A percentile compares a stretch with the other conserved stretches of the same genome.
Evolutionary conservation across 2,329 filamentous ascomycete species (phyloP).

Genomic region (Paecilomyces sp.): DNA sequence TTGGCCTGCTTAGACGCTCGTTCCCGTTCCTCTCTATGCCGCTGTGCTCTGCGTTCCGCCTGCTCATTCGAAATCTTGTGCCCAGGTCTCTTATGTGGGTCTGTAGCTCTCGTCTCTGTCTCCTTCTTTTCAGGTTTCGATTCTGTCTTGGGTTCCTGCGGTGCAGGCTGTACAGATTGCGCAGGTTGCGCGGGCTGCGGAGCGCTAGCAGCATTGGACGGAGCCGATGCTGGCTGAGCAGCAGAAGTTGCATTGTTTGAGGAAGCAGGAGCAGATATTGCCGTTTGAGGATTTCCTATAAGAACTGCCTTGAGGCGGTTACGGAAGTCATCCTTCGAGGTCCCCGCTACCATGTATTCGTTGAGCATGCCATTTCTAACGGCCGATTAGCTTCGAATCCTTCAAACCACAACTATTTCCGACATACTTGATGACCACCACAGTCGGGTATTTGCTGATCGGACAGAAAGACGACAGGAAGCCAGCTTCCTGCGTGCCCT

Average conservation of each 20-base stretch:
- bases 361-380: slow-evolving; percentile 66
- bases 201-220: background rate
- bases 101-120: background rate
- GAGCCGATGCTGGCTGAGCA: background rate
- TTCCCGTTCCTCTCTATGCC: slow-evolving; percentile 61
- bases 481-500: slow-evolving; percentile 71
- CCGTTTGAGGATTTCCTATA: slow-evolving; percentile 11
- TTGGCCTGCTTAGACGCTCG: slow-evolving; percentile 69
- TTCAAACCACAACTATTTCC: background rate
- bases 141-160: background rate
- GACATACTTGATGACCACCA: slow-evolving; percentile 67
- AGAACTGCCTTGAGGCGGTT: slow-evolving; percentile 45
- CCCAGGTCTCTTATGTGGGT: background rate
- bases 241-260: slow-evolving; percentile 1
- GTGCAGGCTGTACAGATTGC: slow-evolving; percentile 2
- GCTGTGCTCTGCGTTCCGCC: slow-evolving; percentile 55
- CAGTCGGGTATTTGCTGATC: slow-evolving; percentile 66
- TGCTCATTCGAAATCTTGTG: slow-evolving; percentile 32
- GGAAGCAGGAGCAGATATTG: background rate
- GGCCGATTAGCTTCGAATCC: background rate
- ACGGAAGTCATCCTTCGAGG: slow-evolving; percentile 59
- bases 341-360: slow-evolving; percentile 64
- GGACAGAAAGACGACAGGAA: slow-evolving; percentile 79
- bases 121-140: background rate
- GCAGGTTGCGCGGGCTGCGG: slow-evolving; percentile 3